Evolutionary conservation across 495 filamentous ascomycete species (phyloP).

Genomic region (Geopyxis carbonaria): DNA sequence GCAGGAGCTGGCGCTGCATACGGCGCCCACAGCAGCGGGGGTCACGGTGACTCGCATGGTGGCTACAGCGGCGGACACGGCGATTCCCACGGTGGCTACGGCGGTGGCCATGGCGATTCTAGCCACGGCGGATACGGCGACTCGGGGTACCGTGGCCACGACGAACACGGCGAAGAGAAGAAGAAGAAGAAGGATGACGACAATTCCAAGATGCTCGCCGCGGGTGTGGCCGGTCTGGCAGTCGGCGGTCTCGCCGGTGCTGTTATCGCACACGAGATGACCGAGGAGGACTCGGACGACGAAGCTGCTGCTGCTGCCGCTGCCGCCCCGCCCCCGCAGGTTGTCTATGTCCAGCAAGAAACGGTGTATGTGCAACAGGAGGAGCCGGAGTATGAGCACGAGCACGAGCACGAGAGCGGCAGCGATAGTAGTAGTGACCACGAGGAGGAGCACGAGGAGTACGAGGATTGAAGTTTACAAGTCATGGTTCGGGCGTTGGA

Average conservation of each 20-base stretch:
- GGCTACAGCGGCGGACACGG: background rate
- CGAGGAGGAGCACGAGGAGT: no score
- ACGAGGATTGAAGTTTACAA: no score
- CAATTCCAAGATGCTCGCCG: conserved; percentile 6
- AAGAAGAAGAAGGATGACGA: conserved; percentile 11
- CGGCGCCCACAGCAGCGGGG: conserved; percentile 32
- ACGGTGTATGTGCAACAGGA: no score
- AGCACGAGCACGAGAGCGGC: no score
- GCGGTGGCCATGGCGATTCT: no score
- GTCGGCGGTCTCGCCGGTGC: conserved; percentile 13
- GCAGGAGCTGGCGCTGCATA: conserved; percentile 27
- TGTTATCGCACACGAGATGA: conserved; percentile 13
- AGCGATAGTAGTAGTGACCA: no score
- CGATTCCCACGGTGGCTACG: background rate
- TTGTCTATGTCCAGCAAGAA: background rate
- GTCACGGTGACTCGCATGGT: background rate
- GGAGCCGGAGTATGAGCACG: no score
- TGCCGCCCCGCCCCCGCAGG: no score
- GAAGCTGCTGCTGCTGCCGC: background rate
- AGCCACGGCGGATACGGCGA: no score
- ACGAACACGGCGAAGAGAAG: conserved; percentile 7
- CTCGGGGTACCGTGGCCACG: conserved; percentile 3
- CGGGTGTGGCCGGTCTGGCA: conserved; percentile 8
- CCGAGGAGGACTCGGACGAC: background rate
- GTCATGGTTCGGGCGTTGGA: no score